Conservation (phyloP, 2,329 filamentous ascomycete genomes). For the Aspergillus pseudoterreus region DNA sequence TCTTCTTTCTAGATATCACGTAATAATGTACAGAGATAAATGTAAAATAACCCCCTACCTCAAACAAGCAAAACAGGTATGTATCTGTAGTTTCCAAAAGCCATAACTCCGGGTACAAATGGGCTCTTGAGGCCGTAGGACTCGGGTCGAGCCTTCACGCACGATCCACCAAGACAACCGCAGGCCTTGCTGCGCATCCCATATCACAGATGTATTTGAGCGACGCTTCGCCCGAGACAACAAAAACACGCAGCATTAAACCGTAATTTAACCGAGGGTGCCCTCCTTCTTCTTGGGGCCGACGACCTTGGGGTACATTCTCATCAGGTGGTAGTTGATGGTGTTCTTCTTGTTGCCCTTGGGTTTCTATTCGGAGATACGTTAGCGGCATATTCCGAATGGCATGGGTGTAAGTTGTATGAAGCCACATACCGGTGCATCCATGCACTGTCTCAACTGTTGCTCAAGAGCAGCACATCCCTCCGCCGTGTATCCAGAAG, state of each 20-base stretch:
- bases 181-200: not conserved
- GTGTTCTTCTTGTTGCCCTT: conserved; percentile 62
- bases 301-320: conserved; percentile 71
- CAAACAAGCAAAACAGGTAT: conserved; percentile 15
- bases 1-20: conserved; percentile 1
- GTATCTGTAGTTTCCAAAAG: conserved; percentile 8
- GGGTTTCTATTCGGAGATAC: conserved; percentile 48
- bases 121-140: not conserved
- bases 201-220: not conserved
- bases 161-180: not conserved
- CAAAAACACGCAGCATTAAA: not conserved
- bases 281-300: conserved; percentile 64
- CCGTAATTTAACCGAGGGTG: conserved; percentile 27
- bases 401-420: too few relatives aligned
- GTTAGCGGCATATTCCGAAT: not conserved
- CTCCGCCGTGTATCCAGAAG: conserved; percentile 46
- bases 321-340: conserved; percentile 87
- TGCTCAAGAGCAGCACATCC: conserved; percentile 60
- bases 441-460: conserved; percentile 69
- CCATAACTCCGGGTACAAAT: conserved; percentile 11
- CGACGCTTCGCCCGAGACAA: conserved; percentile 3
- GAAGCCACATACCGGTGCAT: conserved; percentile 61
- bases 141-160: too few relatives aligned
- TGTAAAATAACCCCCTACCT: conserved; percentile 5
- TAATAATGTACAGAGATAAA: conserved; percentile 24